These are phyloP conservation scores for Cordyceps javanica DNA, from an alignment of 2,329 filamentous ascomycete genomes.

Conservation along the genomic window DNA sequence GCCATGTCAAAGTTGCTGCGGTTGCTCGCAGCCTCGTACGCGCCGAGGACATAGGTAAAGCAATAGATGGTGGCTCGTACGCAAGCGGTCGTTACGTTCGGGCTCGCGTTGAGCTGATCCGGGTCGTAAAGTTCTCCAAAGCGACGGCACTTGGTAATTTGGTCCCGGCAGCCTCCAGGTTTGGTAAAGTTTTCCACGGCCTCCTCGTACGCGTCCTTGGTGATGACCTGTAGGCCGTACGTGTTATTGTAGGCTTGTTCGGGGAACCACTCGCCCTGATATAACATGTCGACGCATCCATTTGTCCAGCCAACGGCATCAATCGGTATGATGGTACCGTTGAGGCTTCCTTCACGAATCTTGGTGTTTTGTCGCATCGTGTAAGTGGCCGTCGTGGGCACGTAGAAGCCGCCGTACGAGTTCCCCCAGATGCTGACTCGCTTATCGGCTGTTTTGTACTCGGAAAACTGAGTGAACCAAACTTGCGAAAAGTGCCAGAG, in stretches of 20 bases:
- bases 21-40: not conserved
- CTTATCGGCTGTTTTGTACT: constrained; percentile 46
- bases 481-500: constrained; percentile 60
- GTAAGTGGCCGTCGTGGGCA: constrained; percentile 52
- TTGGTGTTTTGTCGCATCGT: constrained; percentile 58
- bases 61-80: constrained; percentile 21
- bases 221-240: constrained; percentile 54
- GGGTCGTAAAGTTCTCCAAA: constrained; percentile 24
- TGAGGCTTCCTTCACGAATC: constrained; percentile 23
- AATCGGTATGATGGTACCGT: constrained; percentile 41
- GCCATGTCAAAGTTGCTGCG: constrained; percentile 48
- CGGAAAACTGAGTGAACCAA: constrained; percentile 51
- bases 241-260: constrained; percentile 55
- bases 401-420: constrained; percentile 65
- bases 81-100: constrained; percentile 20
- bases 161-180: constrained; percentile 42
- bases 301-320: constrained; percentile 60
- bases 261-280: constrained; percentile 50
- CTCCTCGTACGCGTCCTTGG: constrained; percentile 30
- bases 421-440: constrained; percentile 62
- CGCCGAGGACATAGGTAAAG: not conserved
- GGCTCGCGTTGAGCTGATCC: constrained; percentile 45
- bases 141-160: constrained; percentile 43
- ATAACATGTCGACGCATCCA: constrained; percentile 56
- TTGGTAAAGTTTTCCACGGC: constrained; percentile 13